Evolutionary conservation across 2,329 filamentous ascomycete genomes (phyloP), one percentile per base, ranked within the genome.

Genomic region (Calonectria montana): DNA sequence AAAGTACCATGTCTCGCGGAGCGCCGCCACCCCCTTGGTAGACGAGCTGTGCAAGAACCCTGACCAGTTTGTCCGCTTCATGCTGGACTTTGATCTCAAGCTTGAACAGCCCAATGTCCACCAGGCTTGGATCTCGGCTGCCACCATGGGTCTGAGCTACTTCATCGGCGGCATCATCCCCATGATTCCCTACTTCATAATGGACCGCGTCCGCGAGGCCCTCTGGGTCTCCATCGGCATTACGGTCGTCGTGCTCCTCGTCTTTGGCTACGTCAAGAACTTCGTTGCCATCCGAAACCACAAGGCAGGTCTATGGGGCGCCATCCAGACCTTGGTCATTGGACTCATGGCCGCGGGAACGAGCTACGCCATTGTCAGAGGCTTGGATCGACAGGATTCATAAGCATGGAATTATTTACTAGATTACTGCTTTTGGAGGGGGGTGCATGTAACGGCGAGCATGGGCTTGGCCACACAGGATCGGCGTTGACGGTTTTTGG

Each of bases 141-240:
- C 91, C 29, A 94, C 91, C 10, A 92, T 94, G 77, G 91, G 92
- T 0, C 78, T 91, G 18, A 91, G 91, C 41, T 94, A 94, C 80
- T 91, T 94, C 65, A 81, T 94, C 25, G 93, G 93, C 23, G 93
- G 93, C 0, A 85, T 94, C 66, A 88, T 94, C n/a, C 92, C 93
- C 16, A 87, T 94, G 77, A 82, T 93, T 48, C 93, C 93, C 0
- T 94, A 94, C 83, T 91, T 94, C 74, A 85, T 92, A 74, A 84
- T 89, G 80, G 70, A 76, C 16, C 80, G 81, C 25, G 84, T 89
- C 9, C 80, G 81, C 27, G 77, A 84, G n/a, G 88, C 87, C 0
- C 83, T 95, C 63, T 86, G 88, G 41, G 88, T 90, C 71, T 92
- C 90, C 27, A 86, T 92, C 29, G 86, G 80, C 5, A 87, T 93